Evolutionary conservation across 73 alveolate species (phyloP), one percentile per base, ranked within the genome.

Genomic region (Halteria grandinella): DNA sequence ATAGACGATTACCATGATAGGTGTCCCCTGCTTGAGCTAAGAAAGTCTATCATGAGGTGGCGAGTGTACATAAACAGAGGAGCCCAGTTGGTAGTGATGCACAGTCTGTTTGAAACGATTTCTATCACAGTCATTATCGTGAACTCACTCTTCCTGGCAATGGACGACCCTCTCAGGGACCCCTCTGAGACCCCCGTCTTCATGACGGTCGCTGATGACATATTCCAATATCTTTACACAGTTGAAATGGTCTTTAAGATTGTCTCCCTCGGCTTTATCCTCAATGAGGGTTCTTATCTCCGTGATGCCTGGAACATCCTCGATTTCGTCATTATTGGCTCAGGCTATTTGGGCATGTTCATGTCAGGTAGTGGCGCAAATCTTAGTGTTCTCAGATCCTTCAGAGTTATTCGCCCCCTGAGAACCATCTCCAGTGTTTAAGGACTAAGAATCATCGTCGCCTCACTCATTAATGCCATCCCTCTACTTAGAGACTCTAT

Each of bases 381-480:
- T 11, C 60, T 96, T 15, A 84, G 93, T 15, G 98, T 95, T 3
- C 85, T 97, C 37, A 74, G 99, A 66, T 90, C 97, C 14, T 88
- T 97, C 66, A 89, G 99, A 85, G 98, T 95, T 32, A 62, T 97
- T 24, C 89, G 99, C 47, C 99, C 99, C 32, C 80, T 97, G 45
- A 95, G 97, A 90, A 95, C 99, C 17, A 97, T 97, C 57, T 91
- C 97, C 23, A 84, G 97, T 32, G 85, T 97, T 34, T 88, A 97
- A 85, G 98, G 99, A 32, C 71, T 97, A 66, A 93, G 96, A 79
- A 81, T 92, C 43, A 80, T 97, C 48, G 96, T 97, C 47, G 75
- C 87, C 10, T 95, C 99, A 8, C 70, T 97, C 17, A 75, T 97
- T 33, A 86, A 94, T n/a, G 89, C 99, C 25, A 79, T 95, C 45